Conservation (phyloP, 2,329 filamentous ascomycete species). For the Monilinia laxa region DNA sequence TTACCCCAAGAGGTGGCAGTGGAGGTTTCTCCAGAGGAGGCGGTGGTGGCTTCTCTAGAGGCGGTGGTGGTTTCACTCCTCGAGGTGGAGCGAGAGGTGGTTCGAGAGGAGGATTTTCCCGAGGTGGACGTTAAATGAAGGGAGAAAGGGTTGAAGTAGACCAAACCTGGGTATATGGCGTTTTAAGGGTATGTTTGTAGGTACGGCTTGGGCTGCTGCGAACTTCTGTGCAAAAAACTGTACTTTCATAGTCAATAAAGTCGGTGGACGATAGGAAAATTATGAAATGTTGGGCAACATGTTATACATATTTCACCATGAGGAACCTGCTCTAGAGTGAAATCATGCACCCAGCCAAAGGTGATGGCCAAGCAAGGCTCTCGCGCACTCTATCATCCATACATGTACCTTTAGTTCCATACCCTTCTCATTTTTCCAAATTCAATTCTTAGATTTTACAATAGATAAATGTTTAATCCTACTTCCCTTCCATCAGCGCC, state of each 20-base stretch:
- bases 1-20: constrained; percentile 47
- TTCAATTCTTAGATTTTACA: not conserved
- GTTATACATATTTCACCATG: constrained; percentile 5
- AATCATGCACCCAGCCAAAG: not conserved
- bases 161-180: constrained; percentile 24
- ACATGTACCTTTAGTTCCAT: not conserved
- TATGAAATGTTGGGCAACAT: constrained; percentile 15
- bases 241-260: constrained; percentile 19
- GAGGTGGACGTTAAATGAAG: constrained; percentile 31
- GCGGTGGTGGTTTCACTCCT: constrained; percentile 38
- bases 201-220: constrained; percentile 21
- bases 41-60: constrained; percentile 40
- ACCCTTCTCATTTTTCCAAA: not conserved
- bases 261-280: constrained; percentile 14
- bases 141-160: constrained; percentile 10
- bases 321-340: constrained; percentile 3
- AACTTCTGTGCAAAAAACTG: constrained; percentile 24
- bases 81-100: constrained; percentile 37
- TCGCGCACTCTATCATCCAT: not conserved
- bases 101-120: constrained; percentile 38
- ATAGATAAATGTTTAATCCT: not conserved
- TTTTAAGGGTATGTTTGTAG: constrained; percentile 23
- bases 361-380: not conserved
- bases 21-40: constrained; percentile 41
- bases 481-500: not conserved